Percentiles rank a stretch among this genome's conserved stretches.
These are phyloP conservation scores for Xylaria sp. DNA, from an alignment of 2,329 filamentous ascomycete genomes.

Conservation along the genomic window DNA sequence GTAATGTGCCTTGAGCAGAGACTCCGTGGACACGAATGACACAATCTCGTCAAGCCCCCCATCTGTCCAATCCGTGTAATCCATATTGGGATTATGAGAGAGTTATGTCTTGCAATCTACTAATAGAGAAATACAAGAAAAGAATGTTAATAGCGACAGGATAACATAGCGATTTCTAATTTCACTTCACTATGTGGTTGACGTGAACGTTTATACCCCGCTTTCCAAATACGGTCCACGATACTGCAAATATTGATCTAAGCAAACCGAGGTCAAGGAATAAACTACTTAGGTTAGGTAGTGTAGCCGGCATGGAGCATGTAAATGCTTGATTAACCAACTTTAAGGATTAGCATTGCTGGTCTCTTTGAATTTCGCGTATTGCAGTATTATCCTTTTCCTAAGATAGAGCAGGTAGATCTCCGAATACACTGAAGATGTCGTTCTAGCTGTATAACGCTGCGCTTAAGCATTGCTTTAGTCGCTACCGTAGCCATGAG, in stretches of 20 bases:
- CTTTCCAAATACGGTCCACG: neutral
- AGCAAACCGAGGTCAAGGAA: neutral
- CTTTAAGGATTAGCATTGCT: neutral
- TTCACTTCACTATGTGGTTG: neutral
- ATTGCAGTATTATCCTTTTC: neutral
- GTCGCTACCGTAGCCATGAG: neutral
- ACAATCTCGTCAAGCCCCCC: constrained; percentile 12
- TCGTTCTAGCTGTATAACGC: neutral
- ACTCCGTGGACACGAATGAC: neutral
- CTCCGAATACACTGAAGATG: neutral
- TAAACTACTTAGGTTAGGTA: no score
- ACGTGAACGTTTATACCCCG: neutral
- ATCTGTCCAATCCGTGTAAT: constrained; percentile 22
- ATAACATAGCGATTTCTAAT: neutral
- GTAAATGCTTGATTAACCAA: neutral
- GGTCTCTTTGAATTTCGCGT: neutral
- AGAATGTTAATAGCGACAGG: neutral
- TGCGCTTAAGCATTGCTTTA: neutral
- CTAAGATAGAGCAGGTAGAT: neutral
- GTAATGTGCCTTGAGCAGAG: neutral
- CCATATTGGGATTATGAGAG: neutral
- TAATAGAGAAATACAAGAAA: no score
- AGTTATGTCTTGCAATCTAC: neutral
- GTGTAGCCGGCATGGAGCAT: neutral
- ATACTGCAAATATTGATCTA: neutral